Evolutionary conservation across 1,139 yeast genomes (phyloP), one percentile per base, ranked within the genome.

Genomic region (Kurtzmaniella quercitrusa): DNA sequence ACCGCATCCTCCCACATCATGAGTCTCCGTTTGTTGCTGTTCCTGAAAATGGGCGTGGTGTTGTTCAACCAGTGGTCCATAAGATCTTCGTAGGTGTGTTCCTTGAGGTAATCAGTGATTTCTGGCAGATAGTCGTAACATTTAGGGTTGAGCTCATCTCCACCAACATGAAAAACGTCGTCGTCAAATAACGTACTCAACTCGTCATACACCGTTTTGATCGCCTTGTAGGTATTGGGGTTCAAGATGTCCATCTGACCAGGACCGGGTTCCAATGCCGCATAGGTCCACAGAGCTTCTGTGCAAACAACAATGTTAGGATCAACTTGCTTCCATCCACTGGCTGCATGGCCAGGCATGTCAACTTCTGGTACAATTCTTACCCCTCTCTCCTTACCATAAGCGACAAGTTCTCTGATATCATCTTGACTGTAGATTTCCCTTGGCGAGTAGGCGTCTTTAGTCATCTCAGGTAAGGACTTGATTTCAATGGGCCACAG

Each of bases 1-100:
- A 72, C 52, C n/a, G 68, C 56, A 50, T 75, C 80, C 52, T 74
- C 75, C 80, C 80, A 75, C 76, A 73, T 70, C 17, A 63, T 63
- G 19, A 75, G 53, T 40, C 65, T 58, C 53, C 63, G 46, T 41
- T 42, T 48, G 43, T 48, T 47, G 2, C 47, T 41, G 24, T 56
- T 55, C 31, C 52, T 52, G 54, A 68, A 68, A 6, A 74, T 63
- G 1, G 76, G 75, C 11, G 62, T 44, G 0, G 70, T 55, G 14
- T 54, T 54, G 48, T 72, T 68, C n/a, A 73, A 52, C 69, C 75
- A 75, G 48, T 63, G 53, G 47, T 69, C 70, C 11, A 65, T 48
- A 27, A 74, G 57, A 45, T 70, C 73, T 19, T 52, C 49, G 3
- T 57, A 47, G 2, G 52, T 23, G 44, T 69, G 58, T 15, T 57